Percentiles rank a stretch among this genome's conserved stretches.
Conservation (phyloP, 495 filamentous ascomycete genomes). For the Lasiosphaeria hispida region DNA sequence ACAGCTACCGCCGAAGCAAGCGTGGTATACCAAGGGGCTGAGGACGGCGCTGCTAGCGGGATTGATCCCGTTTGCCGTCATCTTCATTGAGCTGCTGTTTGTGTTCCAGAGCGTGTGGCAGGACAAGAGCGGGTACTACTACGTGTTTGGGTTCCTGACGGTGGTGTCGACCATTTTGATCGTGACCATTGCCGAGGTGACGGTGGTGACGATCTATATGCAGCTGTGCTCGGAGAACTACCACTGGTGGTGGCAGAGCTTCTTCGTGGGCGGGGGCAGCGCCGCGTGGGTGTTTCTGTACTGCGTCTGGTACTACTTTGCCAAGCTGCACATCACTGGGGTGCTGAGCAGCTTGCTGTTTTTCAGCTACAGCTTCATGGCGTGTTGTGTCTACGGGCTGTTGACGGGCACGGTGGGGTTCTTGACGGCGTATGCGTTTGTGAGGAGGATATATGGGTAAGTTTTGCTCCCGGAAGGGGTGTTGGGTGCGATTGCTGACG, state of each 20-base stretch:
- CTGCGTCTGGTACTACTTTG: slow-evolving; percentile 83
- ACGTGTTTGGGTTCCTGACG: slow-evolving; percentile 87
- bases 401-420: slow-evolving; percentile 87
- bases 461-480: slow-evolving; percentile 24
- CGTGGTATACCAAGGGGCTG: slow-evolving; percentile 71
- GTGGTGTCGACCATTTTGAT: slow-evolving; percentile 73
- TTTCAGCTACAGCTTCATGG: slow-evolving; percentile 78
- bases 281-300: slow-evolving; percentile 85
- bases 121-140: slow-evolving; percentile 92
- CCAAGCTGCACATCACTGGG: slow-evolving; percentile 78
- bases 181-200: slow-evolving; percentile 82
- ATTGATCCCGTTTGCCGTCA: slow-evolving; percentile 84
- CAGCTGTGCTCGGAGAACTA: slow-evolving; percentile 89
- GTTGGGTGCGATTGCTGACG: neutral
- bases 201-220: slow-evolving; percentile 83
- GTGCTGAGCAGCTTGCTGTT: slow-evolving; percentile 80
- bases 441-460: slow-evolving; percentile 84
- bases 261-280: slow-evolving; percentile 76
- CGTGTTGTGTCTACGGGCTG: slow-evolving; percentile 80
- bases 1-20: slow-evolving; percentile 66
- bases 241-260: slow-evolving; percentile 95
- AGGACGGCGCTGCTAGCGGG: slow-evolving; percentile 71
- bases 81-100: slow-evolving; percentile 92
- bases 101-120: slow-evolving; percentile 91
- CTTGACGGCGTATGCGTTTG: slow-evolving; percentile 82